Evolutionary conservation across 345 rosid species (phyloP).

Genomic region (Anacardium occidentale): DNA sequence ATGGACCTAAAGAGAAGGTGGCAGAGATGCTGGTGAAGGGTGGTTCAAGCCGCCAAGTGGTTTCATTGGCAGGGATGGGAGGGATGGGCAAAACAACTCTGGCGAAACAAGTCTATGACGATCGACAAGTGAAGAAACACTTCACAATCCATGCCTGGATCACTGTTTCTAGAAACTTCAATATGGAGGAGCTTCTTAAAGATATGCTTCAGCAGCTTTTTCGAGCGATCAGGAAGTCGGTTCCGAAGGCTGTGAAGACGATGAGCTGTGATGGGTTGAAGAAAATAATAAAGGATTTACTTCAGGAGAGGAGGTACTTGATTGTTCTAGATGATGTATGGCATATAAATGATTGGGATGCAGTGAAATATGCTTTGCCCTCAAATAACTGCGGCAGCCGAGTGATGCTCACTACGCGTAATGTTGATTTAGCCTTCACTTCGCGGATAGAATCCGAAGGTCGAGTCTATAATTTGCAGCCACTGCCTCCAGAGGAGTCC

Average conservation of each 20-base stretch:
- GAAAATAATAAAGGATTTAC: constrained; percentile 21
- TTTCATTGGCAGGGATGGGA: constrained; percentile 40
- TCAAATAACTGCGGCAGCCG: constrained; percentile 29
- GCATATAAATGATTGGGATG: constrained; percentile 34
- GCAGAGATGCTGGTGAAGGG: constrained; percentile 20
- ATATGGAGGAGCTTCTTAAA: constrained; percentile 24
- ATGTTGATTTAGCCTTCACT: constrained; percentile 22
- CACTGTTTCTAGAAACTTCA: constrained; percentile 13
- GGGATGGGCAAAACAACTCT: constrained; percentile 47
- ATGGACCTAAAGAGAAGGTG: constrained; percentile 28
- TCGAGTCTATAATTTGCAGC: constrained; percentile 27
- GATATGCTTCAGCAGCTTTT: constrained; percentile 28
- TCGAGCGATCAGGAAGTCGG: constrained; percentile 21
- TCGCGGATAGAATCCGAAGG: constrained; percentile 28
- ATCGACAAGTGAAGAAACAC: constrained; percentile 21
- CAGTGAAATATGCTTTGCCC: constrained; percentile 32
- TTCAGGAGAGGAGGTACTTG: constrained; percentile 32
- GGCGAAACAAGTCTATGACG: constrained; percentile 40
- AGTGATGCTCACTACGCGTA: constrained; percentile 37
- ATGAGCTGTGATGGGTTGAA: constrained; percentile 27
- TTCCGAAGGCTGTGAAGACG: constrained; percentile 29
- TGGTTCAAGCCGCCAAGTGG: constrained; percentile 2
- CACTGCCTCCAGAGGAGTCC: constrained; percentile 25
- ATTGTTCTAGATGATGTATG: constrained; percentile 38
- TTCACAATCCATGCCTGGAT: constrained; percentile 33